Conservation (phyloP, 306 rosid genomes). For the Corylus americana region DNA sequence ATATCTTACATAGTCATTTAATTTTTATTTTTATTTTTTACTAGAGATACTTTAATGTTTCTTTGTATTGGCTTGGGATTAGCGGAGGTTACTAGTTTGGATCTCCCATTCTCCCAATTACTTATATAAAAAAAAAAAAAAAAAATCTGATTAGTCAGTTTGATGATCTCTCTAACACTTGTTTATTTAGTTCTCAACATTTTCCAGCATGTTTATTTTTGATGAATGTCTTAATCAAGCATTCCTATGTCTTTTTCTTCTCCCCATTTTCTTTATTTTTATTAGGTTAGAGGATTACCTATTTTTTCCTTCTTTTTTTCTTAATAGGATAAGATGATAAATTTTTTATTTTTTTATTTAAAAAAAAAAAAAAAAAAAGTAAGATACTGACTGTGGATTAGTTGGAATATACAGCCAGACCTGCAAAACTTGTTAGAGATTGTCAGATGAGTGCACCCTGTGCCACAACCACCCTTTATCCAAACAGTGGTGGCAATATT, state of each 20-base stretch:
- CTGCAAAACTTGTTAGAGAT: slow-evolving; percentile 40
- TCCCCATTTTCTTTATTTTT: neutral
- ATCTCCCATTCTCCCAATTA: no score
- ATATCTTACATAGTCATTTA: no score
- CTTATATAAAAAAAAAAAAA: no score
- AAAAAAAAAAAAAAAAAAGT: neutral
- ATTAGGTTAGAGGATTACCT: neutral
- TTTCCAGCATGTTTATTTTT: neutral
- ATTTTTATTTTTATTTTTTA: no score
- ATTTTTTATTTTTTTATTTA: no score
- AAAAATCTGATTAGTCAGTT: no score
- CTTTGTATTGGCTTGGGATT: no score
- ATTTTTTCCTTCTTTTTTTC: neutral
- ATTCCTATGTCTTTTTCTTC: neutral
- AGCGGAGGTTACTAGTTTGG: no score
- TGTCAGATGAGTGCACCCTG: slow-evolving; percentile 46
- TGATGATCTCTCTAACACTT: neutral
- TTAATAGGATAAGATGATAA: neutral
- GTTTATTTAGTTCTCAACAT: neutral
- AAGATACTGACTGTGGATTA: neutral
- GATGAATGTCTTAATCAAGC: neutral
- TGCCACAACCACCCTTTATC: slow-evolving; percentile 37
- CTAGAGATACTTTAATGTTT: no score
- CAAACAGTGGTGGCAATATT: slow-evolving; percentile 47
- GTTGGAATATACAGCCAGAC: slow-evolving; percentile 31